Base-by-base conservation (phyloP, 139 green algal genomes). In the Closterium sp. region DNA sequence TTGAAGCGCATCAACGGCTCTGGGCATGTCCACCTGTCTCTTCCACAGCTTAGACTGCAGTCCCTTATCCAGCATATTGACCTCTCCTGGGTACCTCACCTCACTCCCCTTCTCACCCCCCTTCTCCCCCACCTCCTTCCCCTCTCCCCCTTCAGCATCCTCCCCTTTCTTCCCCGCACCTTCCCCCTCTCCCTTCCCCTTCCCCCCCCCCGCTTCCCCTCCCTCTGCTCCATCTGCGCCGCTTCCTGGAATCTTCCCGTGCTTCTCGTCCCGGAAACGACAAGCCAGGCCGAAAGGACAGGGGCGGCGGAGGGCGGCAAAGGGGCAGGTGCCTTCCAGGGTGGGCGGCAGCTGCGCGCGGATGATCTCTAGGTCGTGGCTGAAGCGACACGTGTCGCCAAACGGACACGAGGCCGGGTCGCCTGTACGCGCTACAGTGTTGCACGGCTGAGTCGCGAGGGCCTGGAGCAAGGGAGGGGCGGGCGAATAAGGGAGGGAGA, bases 281-380 rank as follows among this genome's bases (percentile, higher is more conserved):
- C 91, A 93, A 84, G 91, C 88, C 33, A 93, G n/a, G n/a, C 91
- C 91, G 87, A 92, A 93, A 0, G 91, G 88, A 34, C 91, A 93
- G 32, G 91, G 87, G 30, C 43, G 43, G 3, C 43, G 43, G 43
- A 66, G 43, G 43, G 23, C 23, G 16, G 55, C 31, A 36, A 93
- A 93, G 69, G 91, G 91, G 35, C 91, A 93, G 28, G 33, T 33
- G 32, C 91, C 91, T n/a, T 66, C 28, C 21, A 94, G 84, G 83
- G 91, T 89, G 43, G 33, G 25, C 35, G 91, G 35, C 66, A 93
- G 90, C 34, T 94, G 87, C 66, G 25, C 30, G 19, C 34, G 55
- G 43, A 90, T 93, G 3, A 38, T 35, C 2, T n/a, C 43, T 3
- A 94, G 16, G 81, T 94, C 91, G 32, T 94, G 91, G 35, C 34